phyloP scores from a whole-genome alignment of 2,329 filamentous ascomycete genomes.

The Colletotrichum salicis region DNA sequence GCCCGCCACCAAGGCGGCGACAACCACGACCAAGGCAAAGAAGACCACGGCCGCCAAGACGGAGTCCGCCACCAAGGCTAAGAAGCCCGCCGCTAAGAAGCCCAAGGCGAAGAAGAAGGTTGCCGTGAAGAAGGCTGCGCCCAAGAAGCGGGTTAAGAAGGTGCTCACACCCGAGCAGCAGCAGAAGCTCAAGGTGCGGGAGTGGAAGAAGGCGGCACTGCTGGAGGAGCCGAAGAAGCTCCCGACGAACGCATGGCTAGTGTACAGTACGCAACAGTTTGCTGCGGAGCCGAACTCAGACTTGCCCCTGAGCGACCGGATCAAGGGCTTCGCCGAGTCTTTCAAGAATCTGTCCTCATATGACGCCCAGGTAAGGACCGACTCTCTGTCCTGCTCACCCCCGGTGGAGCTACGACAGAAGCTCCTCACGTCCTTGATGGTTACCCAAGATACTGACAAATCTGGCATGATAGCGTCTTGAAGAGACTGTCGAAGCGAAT shows the following conservation, averaged over 20 bases:
- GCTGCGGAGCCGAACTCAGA: neutral
- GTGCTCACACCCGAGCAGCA: conserved; percentile 51
- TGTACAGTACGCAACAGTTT: conserved; percentile 44
- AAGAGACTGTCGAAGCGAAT: conserved; percentile 51
- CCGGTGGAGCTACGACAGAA: neutral
- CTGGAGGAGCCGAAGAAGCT: conserved; percentile 50
- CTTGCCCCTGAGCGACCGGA: conserved; percentile 7
- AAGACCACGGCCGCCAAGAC: conserved; percentile 41
- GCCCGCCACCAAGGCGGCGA: conserved; percentile 41
- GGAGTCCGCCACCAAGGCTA: conserved; percentile 39
- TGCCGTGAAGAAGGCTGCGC: conserved; percentile 41
- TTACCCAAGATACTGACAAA: neutral
- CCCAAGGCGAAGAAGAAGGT: conserved; percentile 33
- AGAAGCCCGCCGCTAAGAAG: conserved; percentile 35
- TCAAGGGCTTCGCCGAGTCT: conserved; percentile 38
- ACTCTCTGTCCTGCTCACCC: neutral
- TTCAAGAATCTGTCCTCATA: conserved; percentile 54
- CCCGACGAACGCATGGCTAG: conserved; percentile 47
- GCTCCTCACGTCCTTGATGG: neutral
- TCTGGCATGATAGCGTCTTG: conserved; percentile 47
- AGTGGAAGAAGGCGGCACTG: conserved; percentile 55
- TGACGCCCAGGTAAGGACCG: conserved; percentile 57
- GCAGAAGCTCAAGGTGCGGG: conserved; percentile 44
- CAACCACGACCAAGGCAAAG: conserved; percentile 39
- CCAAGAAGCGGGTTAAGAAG: conserved; percentile 50